phyloP scores from a whole-genome alignment of 495 filamentous ascomycete genomes.

The Zalerion maritima region DNA sequence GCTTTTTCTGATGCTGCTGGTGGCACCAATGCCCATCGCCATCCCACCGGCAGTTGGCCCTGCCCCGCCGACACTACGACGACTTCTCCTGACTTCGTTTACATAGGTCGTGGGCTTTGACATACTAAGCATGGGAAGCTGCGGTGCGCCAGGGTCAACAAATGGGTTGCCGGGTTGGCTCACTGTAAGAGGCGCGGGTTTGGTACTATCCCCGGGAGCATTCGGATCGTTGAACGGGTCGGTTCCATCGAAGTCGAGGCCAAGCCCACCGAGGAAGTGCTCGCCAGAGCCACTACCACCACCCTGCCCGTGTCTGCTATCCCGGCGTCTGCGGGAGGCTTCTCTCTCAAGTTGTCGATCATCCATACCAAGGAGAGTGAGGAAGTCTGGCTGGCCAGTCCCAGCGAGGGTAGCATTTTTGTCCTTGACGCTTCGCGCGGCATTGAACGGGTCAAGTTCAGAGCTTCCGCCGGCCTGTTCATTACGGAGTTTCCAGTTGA shows the following conservation, averaged over 20 bases:
- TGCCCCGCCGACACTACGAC: too few relatives aligned
- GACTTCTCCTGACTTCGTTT: conserved; percentile 27
- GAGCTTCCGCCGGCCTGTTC: conserved; percentile 5
- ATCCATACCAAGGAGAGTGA: conserved; percentile 23
- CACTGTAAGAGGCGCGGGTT: conserved; percentile 19
- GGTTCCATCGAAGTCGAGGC: conserved; percentile 19
- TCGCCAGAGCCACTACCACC: conserved; percentile 14
- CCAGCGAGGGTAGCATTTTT: conserved; percentile 10
- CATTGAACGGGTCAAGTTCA: conserved; percentile 9
- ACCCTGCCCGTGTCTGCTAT: conserved; percentile 14
- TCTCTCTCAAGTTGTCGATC: conserved; percentile 20
- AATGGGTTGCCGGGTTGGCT: conserved; percentile 27
- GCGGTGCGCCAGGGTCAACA: conserved; percentile 14
- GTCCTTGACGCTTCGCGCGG: conserved; percentile 11
- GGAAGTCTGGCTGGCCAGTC: conserved; percentile 27
- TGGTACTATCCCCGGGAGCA: conserved; percentile 21
- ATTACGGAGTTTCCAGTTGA: conserved; percentile 19
- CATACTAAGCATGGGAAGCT: conserved; percentile 7
- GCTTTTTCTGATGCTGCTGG: conserved; percentile 13
- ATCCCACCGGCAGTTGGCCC: too few relatives aligned
- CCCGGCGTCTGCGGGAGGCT: conserved; percentile 15
- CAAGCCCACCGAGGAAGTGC: conserved; percentile 25
- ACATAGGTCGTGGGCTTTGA: conserved; percentile 24
- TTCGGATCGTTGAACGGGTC: conserved; percentile 31
- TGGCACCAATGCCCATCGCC: conserved; percentile 19